Evolutionary conservation across 2,329 filamentous ascomycete species (phyloP).

Genomic region (Lachnellula subtilissima): DNA sequence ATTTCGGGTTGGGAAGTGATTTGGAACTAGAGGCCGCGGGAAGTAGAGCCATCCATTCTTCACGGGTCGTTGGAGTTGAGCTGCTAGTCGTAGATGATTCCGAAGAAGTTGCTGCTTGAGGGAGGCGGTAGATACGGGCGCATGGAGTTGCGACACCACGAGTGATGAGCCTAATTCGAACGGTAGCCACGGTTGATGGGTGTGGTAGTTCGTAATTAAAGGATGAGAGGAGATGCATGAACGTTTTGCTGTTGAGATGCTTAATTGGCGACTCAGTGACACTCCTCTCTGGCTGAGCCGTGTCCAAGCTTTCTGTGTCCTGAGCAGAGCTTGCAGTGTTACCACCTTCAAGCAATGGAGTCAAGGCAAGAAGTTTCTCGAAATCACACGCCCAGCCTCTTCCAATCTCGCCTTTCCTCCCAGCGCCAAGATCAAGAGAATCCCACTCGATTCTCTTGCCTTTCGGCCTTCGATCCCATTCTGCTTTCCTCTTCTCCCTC

Average conservation of each 20-base stretch:
- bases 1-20: constrained; percentile 22
- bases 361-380: constrained; percentile 40
- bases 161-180: constrained; percentile 61
- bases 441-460: constrained; percentile 75
- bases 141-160: constrained; percentile 67
- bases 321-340: constrained; percentile 6
- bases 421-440: constrained; percentile 67
- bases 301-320: constrained; percentile 1
- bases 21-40: constrained; percentile 27
- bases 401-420: constrained; percentile 76
- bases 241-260: constrained; percentile 16
- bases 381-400: constrained; percentile 81
- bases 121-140: constrained; percentile 83
- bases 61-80: constrained; percentile 44
- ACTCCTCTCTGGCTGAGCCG: neutral
- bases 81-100: constrained; percentile 28
- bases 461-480: constrained; percentile 75
- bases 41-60: constrained; percentile 65
- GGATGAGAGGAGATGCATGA: constrained; percentile 23
- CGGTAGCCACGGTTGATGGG: constrained; percentile 47
- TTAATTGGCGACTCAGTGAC: constrained; percentile 9
- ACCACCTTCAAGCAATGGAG: neutral
- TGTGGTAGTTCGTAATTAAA: constrained; percentile 27
- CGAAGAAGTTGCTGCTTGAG: constrained; percentile 35
- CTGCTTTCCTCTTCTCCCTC: constrained; percentile 50